These are phyloP conservation scores for Clonostachys chloroleuca DNA, from an alignment of 2,329 filamentous ascomycete genomes.

Conservation along the genomic window DNA sequence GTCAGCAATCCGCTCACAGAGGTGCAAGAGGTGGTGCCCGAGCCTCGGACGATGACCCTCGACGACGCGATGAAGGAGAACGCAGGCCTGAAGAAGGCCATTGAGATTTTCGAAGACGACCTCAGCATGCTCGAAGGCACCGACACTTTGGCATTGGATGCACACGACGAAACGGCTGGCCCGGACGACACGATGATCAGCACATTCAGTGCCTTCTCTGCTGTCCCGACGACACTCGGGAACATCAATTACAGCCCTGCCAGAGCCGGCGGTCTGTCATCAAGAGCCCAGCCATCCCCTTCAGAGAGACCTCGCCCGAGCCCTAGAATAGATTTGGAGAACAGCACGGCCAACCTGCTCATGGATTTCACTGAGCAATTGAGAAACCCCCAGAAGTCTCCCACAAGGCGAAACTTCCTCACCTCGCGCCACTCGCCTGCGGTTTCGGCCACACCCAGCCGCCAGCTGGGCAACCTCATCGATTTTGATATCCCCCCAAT, in stretches of 20 bases:
- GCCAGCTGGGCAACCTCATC: slow-evolving; percentile 63
- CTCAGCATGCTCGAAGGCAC: slow-evolving; percentile 17
- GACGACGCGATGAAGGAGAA: slow-evolving; percentile 52
- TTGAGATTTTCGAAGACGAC: slow-evolving; percentile 60
- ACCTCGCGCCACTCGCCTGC: slow-evolving; percentile 21
- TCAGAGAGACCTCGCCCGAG: slow-evolving; percentile 26
- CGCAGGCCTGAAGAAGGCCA: slow-evolving; percentile 51
- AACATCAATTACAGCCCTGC: slow-evolving; percentile 64
- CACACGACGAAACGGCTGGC: slow-evolving; percentile 35
- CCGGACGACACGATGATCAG: slow-evolving; percentile 73
- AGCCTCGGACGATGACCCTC: slow-evolving; percentile 35
- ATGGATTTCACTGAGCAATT: slow-evolving; percentile 83
- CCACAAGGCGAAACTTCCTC: slow-evolving; percentile 27
- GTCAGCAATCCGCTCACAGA: slow-evolving; percentile 29
- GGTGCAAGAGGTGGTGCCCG: slow-evolving; percentile 3
- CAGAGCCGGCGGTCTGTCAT: slow-evolving; percentile 39
- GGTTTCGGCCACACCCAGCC: slow-evolving; percentile 38
- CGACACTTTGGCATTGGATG: slow-evolving; percentile 11
- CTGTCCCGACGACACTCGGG: slow-evolving; percentile 78
- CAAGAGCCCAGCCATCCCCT: slow-evolving; percentile 28
- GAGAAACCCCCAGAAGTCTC: slow-evolving; percentile 42
- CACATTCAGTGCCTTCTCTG: slow-evolving; percentile 85
- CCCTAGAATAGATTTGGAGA: slow-evolving; percentile 34
- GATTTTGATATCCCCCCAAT: slow-evolving; percentile 83
- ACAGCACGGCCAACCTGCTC: slow-evolving; percentile 76